A percentile compares a stretch with the other conserved stretches of the same genome.
These are phyloP conservation scores for Adansonia digitata DNA, from an alignment of 345 rosid genomes.

Conservation along the genomic window DNA sequence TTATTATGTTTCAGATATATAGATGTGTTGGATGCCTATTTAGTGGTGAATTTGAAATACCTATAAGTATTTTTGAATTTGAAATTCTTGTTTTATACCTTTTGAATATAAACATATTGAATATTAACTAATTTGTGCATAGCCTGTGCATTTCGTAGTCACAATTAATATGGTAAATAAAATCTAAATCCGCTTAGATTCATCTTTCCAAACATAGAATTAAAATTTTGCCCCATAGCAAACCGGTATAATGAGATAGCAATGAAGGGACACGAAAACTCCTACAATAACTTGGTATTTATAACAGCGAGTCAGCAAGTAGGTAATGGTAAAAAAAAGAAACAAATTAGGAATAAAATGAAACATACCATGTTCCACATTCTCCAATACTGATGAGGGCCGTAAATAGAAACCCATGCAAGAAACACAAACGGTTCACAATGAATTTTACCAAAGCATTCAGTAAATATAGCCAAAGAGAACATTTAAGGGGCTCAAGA, in stretches of 20 bases:
- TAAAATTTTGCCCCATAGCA: background rate
- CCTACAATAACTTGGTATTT: background rate
- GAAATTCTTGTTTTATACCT: background rate
- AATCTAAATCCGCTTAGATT: background rate
- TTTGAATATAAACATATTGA: background rate
- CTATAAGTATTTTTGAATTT: too few relatives aligned
- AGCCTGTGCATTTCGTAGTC: background rate
- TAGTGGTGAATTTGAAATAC: background rate
- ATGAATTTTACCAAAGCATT: conserved; percentile 14
- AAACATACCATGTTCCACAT: conserved; percentile 98
- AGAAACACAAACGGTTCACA: background rate
- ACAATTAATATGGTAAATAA: background rate
- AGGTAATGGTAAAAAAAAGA: background rate
- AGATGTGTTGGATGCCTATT: background rate
- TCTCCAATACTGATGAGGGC: conserved; percentile 86
- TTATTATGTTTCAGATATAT: background rate
- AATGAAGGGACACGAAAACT: background rate
- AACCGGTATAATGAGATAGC: background rate
- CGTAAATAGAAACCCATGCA: conserved; percentile 21
- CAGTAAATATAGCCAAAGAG: conserved; percentile 13
- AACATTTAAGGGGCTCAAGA: conserved; percentile 5
- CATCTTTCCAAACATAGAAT: background rate
- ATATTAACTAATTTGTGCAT: background rate
- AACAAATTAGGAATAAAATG: conserved; percentile 12
- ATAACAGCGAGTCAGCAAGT: background rate